Conservation (phyloP, 2,329 filamentous ascomycete genomes). For the Colletotrichum tofieldiae region DNA sequence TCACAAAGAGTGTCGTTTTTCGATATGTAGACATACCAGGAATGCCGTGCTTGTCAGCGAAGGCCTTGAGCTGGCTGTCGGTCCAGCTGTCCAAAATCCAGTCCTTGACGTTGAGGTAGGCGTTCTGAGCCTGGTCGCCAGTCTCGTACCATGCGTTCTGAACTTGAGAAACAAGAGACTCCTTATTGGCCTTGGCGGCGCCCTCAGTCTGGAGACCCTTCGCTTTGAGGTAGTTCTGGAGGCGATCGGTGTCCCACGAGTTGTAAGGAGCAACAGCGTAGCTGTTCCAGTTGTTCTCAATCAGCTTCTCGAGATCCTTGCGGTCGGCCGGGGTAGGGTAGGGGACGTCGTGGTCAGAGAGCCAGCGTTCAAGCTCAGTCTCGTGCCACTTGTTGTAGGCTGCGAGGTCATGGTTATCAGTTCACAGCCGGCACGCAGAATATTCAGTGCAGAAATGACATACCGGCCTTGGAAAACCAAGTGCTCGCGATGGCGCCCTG, state of each 20-base stretch:
- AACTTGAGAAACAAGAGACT: slow-evolving; percentile 78
- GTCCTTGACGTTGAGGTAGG: slow-evolving; percentile 81
- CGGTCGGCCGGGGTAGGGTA: slow-evolving; percentile 93
- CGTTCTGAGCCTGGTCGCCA: slow-evolving; percentile 81
- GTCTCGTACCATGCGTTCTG: slow-evolving; percentile 84
- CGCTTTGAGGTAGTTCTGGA: slow-evolving; percentile 76
- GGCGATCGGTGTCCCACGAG: slow-evolving; percentile 80
- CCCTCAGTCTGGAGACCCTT: slow-evolving; percentile 81
- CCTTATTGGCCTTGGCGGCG: slow-evolving; percentile 77
- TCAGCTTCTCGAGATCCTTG: slow-evolving; percentile 93
- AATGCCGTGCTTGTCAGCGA: slow-evolving; percentile 90
- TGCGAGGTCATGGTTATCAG: slow-evolving; percentile 54
- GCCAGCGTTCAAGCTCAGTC: slow-evolving; percentile 97
- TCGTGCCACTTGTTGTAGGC: slow-evolving; percentile 99
- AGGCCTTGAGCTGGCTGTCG: slow-evolving; percentile 93
- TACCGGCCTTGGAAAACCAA: slow-evolving; percentile 92
- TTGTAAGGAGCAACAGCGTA: slow-evolving; percentile 83
- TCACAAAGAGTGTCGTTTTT: background rate
- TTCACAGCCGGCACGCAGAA: slow-evolving; percentile 17
- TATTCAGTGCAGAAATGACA: slow-evolving; percentile 50
- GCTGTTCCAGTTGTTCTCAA: slow-evolving; percentile 90
- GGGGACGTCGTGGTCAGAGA: slow-evolving; percentile 91
- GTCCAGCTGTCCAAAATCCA: slow-evolving; percentile 98
- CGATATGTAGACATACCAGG: slow-evolving; percentile 66
- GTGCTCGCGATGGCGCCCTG: slow-evolving; percentile 80